Percentiles rank a stretch among this genome's conserved stretches.
Evolutionary conservation across 179 eudicot species (phyloP).

Genomic region (Beta lomatogona): DNA sequence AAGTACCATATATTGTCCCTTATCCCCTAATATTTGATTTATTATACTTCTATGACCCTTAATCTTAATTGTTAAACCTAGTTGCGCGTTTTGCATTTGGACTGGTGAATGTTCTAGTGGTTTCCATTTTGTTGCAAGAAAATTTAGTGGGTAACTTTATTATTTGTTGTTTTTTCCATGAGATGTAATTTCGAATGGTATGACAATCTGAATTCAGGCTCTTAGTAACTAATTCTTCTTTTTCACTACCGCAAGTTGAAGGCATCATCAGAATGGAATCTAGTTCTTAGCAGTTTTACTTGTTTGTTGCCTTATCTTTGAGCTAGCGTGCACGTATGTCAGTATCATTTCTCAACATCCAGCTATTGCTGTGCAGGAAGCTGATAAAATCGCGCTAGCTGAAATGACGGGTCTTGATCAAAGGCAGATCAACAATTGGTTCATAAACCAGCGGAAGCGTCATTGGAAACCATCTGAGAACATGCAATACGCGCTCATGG

Average conservation of each 20-base stretch:
- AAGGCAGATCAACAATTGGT: slow-evolving; percentile 96
- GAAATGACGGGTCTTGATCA: slow-evolving; percentile 81
- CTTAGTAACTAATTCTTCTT: neutral
- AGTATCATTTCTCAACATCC: neutral
- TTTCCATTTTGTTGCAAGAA: neutral
- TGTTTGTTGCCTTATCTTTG: neutral
- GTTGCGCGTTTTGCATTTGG: neutral
- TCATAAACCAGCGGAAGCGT: slow-evolving; percentile 87
- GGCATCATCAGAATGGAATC: neutral
- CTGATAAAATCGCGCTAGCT: slow-evolving; percentile 72
- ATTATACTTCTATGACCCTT: neutral
- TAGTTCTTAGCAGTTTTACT: neutral
- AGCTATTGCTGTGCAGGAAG: slow-evolving; percentile 50
- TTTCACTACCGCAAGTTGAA: neutral
- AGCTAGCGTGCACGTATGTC: neutral
- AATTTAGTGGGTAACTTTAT: neutral
- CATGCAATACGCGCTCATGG: slow-evolving; percentile 86
- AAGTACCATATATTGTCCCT: slow-evolving; percentile 1
- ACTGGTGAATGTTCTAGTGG: neutral
- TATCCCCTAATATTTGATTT: neutral
- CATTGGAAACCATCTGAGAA: slow-evolving; percentile 93
- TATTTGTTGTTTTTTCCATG: neutral
- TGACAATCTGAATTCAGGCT: neutral
- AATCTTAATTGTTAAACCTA: neutral
- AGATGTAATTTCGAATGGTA: neutral